Conservation (phyloP, 768 basidiomycete species). For the Amanita polypyramis region DNA sequence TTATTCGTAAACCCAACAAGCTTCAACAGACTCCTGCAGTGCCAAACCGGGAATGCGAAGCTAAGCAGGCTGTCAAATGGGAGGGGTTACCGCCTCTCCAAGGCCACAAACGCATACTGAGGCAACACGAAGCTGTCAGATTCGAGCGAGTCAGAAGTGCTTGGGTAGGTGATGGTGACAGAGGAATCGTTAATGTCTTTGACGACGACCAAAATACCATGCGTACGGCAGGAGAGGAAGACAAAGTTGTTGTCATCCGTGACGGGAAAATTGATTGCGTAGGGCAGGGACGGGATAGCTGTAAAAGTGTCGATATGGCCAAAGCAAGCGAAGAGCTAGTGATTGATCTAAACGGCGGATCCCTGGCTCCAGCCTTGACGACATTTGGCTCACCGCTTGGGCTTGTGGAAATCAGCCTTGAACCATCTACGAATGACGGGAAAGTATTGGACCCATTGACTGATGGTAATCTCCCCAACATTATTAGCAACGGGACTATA, state of each 20-base stretch:
- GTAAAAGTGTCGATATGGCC: neutral
- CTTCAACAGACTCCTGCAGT: slow-evolving; percentile 42
- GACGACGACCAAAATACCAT: slow-evolving; percentile 8
- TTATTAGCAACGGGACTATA: slow-evolving; percentile 22
- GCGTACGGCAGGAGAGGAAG: slow-evolving; percentile 14
- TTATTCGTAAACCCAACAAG: slow-evolving; percentile 30
- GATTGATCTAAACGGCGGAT: slow-evolving; percentile 57
- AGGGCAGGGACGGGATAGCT: slow-evolving; percentile 5
- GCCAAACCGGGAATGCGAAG: slow-evolving; percentile 56
- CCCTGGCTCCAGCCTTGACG: slow-evolving; percentile 48
- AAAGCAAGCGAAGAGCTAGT: slow-evolving; percentile 9
- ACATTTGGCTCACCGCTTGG: slow-evolving; percentile 58
- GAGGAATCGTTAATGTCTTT: slow-evolving; percentile 15
- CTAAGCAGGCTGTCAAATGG: slow-evolving; percentile 41
- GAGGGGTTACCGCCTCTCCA: slow-evolving; percentile 62
- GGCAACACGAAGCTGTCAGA: slow-evolving; percentile 28
- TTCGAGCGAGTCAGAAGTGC: slow-evolving; percentile 46
- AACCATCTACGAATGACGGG: slow-evolving; percentile 62
- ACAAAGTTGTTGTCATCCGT: slow-evolving; percentile 33
- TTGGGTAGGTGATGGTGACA: slow-evolving; percentile 16
- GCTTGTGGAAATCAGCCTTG: slow-evolving; percentile 54
- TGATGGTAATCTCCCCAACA: slow-evolving; percentile 20
- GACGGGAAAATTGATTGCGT: slow-evolving; percentile 45
- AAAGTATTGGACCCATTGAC: slow-evolving; percentile 40
- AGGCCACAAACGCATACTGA: slow-evolving; percentile 30